These are phyloP conservation scores for Didymella pomorum DNA, from an alignment of 2,329 filamentous ascomycete species.

Conservation along the genomic window DNA sequence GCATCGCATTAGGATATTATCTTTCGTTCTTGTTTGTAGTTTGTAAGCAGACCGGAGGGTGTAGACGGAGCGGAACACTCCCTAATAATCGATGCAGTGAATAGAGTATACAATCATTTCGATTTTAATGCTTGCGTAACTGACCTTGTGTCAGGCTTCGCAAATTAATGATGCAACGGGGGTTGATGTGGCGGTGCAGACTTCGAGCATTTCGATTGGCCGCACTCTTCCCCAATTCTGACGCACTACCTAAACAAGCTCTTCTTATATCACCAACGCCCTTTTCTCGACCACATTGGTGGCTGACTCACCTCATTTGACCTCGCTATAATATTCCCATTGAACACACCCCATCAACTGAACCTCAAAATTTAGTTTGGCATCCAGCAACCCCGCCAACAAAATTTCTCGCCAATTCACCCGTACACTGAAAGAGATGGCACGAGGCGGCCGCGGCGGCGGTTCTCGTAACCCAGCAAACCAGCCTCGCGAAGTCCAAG, in stretches of 20 bases:
- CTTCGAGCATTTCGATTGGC: conserved; percentile 2
- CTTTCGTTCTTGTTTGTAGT: conserved; percentile 1
- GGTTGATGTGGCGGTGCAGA: neutral
- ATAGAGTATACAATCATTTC: neutral
- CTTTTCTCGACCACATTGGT: conserved; percentile 8
- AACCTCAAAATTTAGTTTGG: neutral
- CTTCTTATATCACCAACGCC: conserved; percentile 3
- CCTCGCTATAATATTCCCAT: neutral
- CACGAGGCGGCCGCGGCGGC: conserved; percentile 44
- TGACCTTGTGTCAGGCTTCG: too few species aligned
- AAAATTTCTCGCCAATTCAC: conserved; percentile 34
- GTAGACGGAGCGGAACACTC: neutral
- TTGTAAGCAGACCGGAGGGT: neutral
- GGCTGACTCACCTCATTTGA: conserved; percentile 10
- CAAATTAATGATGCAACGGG: too few species aligned
- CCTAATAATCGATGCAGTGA: neutral
- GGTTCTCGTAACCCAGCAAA: conserved; percentile 49
- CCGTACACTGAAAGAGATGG: conserved; percentile 29
- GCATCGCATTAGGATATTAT: neutral
- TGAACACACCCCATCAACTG: neutral
- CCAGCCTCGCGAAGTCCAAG: conserved; percentile 53
- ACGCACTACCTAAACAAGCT: conserved; percentile 3
- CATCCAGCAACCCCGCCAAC: neutral
- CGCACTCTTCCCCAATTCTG: conserved; percentile 1
- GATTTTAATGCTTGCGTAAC: too few species aligned